A percentile compares a stretch with the other conserved stretches of the same genome.
phyloP scores from a whole-genome alignment of 345 rosid species.

The Gynandropsis gynandra region DNA sequence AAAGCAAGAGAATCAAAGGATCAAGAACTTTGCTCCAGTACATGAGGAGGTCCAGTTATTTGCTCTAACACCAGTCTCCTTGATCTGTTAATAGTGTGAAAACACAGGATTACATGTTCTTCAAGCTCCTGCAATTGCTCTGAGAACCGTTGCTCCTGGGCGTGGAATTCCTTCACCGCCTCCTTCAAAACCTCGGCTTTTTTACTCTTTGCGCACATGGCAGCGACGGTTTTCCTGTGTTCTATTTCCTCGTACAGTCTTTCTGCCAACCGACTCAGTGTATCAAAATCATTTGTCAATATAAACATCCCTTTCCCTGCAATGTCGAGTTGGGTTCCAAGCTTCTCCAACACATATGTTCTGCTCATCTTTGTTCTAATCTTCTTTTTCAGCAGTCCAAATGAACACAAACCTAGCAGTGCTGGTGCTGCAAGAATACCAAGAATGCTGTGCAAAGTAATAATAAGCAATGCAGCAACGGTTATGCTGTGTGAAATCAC shows the following conservation, averaged over 20 bases:
- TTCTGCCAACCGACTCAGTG: slow-evolving; percentile 49
- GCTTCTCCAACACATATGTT: slow-evolving; percentile 32
- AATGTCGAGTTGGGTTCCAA: slow-evolving; percentile 49
- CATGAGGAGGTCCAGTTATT: slow-evolving; percentile 19
- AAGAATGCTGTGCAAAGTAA: slow-evolving; percentile 57
- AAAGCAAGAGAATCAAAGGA: no score
- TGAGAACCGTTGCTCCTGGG: slow-evolving; percentile 39
- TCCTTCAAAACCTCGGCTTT: slow-evolving; percentile 49
- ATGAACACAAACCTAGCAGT: slow-evolving; percentile 32
- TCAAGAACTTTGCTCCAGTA: slow-evolving; percentile 10
- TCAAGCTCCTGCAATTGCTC: slow-evolving; percentile 81
- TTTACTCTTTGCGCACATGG: slow-evolving; percentile 42
- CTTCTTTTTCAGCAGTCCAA: slow-evolving; percentile 37
- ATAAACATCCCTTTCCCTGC: slow-evolving; percentile 74
- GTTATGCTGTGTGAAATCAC: slow-evolving; percentile 38
- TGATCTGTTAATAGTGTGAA: slow-evolving; percentile 65
- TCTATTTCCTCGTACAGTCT: slow-evolving; percentile 61
- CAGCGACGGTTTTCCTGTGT: slow-evolving; percentile 48
- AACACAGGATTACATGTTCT: slow-evolving; percentile 55
- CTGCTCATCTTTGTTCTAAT: slow-evolving; percentile 11
- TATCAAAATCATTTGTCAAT: slow-evolving; percentile 69
- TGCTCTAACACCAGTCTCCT: slow-evolving; percentile 56
- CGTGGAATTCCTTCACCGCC: slow-evolving; percentile 46
- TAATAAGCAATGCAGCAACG: slow-evolving; percentile 33
- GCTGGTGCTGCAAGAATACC: slow-evolving; percentile 59